Percentiles rank a stretch among this genome's conserved stretches.
Conservation (phyloP, 371 early-diverging fungal genomes). For the Rhizopus arrhizus region DNA sequence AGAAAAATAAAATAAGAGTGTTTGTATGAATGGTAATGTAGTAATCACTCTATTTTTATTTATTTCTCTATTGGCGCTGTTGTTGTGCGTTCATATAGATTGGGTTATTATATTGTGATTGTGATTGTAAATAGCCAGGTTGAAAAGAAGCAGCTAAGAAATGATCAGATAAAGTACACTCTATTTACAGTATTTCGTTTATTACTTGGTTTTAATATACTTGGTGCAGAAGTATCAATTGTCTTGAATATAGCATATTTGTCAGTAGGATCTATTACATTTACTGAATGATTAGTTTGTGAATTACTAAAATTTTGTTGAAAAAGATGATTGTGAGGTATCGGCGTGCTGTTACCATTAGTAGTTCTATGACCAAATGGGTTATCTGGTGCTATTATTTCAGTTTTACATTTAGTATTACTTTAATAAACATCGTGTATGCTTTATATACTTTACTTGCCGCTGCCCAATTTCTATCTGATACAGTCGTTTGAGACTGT, state of each 20-base stretch:
- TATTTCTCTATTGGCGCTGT: neutral
- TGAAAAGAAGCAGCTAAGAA: slow-evolving; percentile 21
- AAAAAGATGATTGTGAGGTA: neutral
- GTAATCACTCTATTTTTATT: neutral
- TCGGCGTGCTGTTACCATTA: too few species aligned
- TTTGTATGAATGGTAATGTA: too few species aligned
- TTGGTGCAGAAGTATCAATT: slow-evolving; percentile 34
- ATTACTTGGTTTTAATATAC: slow-evolving; percentile 35
- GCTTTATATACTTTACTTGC: slow-evolving; percentile 31
- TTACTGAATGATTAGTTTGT: slow-evolving; percentile 5
- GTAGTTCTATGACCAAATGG: slow-evolving; percentile 36
- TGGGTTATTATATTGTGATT: slow-evolving; percentile 7
- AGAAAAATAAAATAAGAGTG: slow-evolving; percentile 6
- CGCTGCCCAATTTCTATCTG: slow-evolving; percentile 37
- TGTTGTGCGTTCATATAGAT: slow-evolving; percentile 13
- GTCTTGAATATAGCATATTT: slow-evolving; percentile 49
- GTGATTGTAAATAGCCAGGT: slow-evolving; percentile 16
- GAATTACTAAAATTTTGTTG: slow-evolving; percentile 19
- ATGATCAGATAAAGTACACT: too few species aligned
- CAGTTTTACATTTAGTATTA: too few species aligned
- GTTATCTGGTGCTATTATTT: slow-evolving; percentile 42
- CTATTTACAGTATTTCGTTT: neutral
- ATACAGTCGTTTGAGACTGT: slow-evolving; percentile 21
- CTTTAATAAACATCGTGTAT: too few species aligned
- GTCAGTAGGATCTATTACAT: slow-evolving; percentile 32